Evolutionary conservation across 192 early-diverging fungal genomes (phyloP).

Genomic region (Phycomyces nitens): DNA sequence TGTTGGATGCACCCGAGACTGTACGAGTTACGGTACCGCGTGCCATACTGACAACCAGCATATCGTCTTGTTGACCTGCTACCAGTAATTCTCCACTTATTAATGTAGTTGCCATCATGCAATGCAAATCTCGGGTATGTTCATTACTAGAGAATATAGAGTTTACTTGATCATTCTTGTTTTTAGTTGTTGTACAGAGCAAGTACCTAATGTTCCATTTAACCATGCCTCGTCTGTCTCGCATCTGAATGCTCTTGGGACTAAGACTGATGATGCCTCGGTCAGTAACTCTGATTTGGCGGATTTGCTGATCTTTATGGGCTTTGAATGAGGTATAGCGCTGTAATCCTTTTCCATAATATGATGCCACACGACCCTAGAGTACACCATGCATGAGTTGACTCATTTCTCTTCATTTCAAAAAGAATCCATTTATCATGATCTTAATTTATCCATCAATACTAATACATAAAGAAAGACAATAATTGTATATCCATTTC

Average conservation of each 20-base stretch:
- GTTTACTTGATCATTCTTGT: neutral
- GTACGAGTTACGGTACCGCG: constrained; percentile 44
- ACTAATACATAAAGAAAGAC: too few relatives aligned
- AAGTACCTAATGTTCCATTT: constrained; percentile 54
- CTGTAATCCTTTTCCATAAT: constrained; percentile 53
- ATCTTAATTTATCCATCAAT: neutral
- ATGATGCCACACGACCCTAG: constrained; percentile 71
- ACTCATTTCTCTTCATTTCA: neutral
- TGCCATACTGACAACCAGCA: constrained; percentile 46
- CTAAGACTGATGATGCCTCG: constrained; percentile 64
- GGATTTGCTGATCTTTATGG: constrained; percentile 57
- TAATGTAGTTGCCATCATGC: constrained; percentile 50
- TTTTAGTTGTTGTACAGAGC: neutral
- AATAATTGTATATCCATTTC: too few relatives aligned
- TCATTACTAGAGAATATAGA: constrained; percentile 38
- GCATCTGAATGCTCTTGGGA: constrained; percentile 59
- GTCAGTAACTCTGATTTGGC: constrained; percentile 60
- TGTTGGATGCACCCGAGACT: constrained; percentile 37
- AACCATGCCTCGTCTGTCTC: constrained; percentile 48
- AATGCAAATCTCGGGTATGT: constrained; percentile 46
- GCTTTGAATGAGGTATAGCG: constrained; percentile 72
- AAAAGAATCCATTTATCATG: neutral
- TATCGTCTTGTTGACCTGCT: constrained; percentile 54
- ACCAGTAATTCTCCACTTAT: constrained; percentile 56
- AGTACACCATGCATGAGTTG: neutral